Conservation (phyloP, 2,329 filamentous ascomycete species). For the Penicillium sp. region DNA sequence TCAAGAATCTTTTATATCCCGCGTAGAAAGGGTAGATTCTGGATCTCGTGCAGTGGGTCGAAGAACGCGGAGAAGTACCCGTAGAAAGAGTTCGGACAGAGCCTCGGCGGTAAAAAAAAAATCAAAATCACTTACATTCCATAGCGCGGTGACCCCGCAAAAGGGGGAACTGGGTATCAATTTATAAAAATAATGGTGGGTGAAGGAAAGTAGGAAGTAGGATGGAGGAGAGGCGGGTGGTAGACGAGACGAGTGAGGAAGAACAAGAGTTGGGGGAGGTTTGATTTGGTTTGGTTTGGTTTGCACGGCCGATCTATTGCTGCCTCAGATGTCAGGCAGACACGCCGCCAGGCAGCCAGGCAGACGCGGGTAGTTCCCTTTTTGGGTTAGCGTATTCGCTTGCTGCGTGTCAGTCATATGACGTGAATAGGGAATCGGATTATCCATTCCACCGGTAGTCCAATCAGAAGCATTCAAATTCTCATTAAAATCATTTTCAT, state of each 20-base stretch:
- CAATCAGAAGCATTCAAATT: conserved; percentile 14
- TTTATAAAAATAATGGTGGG: conserved; percentile 31
- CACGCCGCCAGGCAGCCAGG: conserved; percentile 3
- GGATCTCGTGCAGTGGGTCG: conserved; percentile 36
- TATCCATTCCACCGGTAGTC: neutral
- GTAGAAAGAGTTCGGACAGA: conserved; percentile 31
- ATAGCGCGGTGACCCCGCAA: conserved; percentile 51
- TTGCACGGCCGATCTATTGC: conserved; percentile 17
- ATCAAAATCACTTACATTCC: conserved; percentile 52
- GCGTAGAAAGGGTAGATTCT: conserved; percentile 20
- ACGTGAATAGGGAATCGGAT: neutral
- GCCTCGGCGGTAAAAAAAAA: conserved; percentile 27
- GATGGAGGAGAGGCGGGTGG: conserved; percentile 18
- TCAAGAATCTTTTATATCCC: conserved; percentile 15
- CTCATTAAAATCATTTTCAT: conserved; percentile 17
- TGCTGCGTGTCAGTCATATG: conserved; percentile 20
- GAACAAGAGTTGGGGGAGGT: conserved; percentile 30
- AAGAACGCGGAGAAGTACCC: conserved; percentile 38
- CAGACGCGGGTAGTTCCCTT: neutral
- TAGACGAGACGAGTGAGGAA: conserved; percentile 35
- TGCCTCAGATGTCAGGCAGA: conserved; percentile 30
- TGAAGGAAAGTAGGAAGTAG: conserved; percentile 6
- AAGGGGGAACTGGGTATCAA: conserved; percentile 31
- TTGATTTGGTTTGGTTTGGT: conserved; percentile 19
- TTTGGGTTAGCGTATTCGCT: conserved; percentile 18